Conservation (phyloP, 805 yeast species). For the Saccharomycopsis synnaedendra region DNA sequence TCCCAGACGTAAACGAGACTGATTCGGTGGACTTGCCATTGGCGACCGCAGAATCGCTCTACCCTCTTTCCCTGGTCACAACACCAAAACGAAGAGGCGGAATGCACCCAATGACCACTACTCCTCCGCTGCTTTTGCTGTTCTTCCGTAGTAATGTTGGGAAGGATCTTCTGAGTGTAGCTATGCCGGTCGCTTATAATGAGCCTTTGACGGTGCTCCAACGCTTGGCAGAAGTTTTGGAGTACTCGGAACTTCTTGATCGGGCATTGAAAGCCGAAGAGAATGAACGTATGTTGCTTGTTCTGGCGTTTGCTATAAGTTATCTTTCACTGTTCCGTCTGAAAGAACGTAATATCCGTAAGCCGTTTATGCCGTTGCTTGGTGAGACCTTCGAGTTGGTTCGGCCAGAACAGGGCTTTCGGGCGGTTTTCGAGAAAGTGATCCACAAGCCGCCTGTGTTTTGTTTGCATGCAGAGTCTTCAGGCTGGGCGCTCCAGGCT, state of each 20-base stretch:
- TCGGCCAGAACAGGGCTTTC: conserved; percentile 66
- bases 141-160: conserved; percentile 86
- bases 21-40: too few species aligned
- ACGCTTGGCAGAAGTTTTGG: conserved; percentile 67
- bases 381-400: conserved; percentile 92
- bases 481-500: conserved; percentile 57
- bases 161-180: conserved; percentile 70
- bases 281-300: conserved; percentile 49
- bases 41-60: conserved; percentile 43
- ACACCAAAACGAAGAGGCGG: conserved; percentile 52
- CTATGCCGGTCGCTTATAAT: conserved; percentile 91
- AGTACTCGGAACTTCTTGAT: conserved; percentile 58
- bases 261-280: conserved; percentile 40
- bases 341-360: conserved; percentile 67
- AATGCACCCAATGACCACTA: conserved; percentile 42
- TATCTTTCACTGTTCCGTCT: conserved; percentile 59
- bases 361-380: conserved; percentile 88
- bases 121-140: conserved; percentile 76
- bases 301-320: conserved; percentile 78
- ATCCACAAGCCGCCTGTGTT: conserved; percentile 78
- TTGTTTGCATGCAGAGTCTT: conserved; percentile 68
- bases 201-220: conserved; percentile 85
- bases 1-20: too few species aligned
- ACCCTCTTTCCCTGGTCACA: conserved; percentile 82
- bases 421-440: conserved; percentile 78